Base-by-base conservation (phyloP, 352 stramenopile species). In the Pythium brachiatum region DNA sequence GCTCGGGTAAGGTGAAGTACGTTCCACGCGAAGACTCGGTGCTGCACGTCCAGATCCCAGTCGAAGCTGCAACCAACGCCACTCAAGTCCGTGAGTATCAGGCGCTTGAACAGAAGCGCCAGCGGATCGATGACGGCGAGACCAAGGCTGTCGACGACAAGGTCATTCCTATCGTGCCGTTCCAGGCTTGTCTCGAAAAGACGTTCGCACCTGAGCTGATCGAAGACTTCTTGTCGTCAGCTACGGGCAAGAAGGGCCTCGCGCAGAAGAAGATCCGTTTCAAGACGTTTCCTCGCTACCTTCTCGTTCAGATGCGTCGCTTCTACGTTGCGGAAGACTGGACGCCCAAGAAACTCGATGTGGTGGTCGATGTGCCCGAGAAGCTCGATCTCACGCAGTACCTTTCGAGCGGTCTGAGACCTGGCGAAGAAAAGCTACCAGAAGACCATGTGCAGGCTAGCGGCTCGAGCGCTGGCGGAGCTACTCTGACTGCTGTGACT, bases 311-410 rank as follows among this genome's bases (percentile, higher is more conserved):
- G 76, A 96, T 99, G 78, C 82, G 94, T 39, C 85, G 97, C 12
- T 99, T 99, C 68, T 96, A 98, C 70, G 83, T 99, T 16, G 91
- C 88, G 51, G 90, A 98, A 48, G 84, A 97, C 74, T 99, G 97
- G 96, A 93, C 89, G 43, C 96, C 96, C 2, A 96, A 98, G 62
- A 99, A 99, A 68, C 75, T 99, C 39, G 93, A 99, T 64, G 97
- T 98, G 5, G 81, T 97, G 7, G 89, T 99, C n/a, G 88, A 98
- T 44, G 90, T 99, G 12, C 96, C 97, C 0, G 84, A 98, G 61
- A 79, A 83, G 7, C 76, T 99, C 21, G 89, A 80, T 20, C 52
- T 94, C 4, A 70, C 21, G 1, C 60, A 72, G 25, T 97, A 98
- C 72, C 66, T 99, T 6, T 88, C 83, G 18, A 79, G 64, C 23